Evolutionary conservation across 371 early-diverging fungal species (phyloP), one percentile per base, ranked within the genome.

Genomic region (Mucor velutinosus): DNA sequence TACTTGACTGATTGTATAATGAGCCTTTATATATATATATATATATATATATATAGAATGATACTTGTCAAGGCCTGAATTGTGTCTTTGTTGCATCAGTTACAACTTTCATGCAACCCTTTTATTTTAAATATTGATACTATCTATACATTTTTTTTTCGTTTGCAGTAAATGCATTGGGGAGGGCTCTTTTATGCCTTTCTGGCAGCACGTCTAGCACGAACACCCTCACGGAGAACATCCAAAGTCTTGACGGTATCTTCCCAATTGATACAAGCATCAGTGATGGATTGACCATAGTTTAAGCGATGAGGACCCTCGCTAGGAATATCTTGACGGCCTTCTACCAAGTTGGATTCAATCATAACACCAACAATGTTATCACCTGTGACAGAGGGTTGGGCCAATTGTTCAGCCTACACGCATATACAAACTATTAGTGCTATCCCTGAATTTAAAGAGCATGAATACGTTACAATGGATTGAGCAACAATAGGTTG

Each of bases 331-430:
- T 90, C 87, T 77, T 90, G 91, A 37, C 89, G 87, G 37, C 95
- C 93, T 79, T 92, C 94, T 0, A 85, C 86, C 57, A 94, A 68
- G 68, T 93, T 87, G 4, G 89, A 89, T 76, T 94, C 95, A 71
- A 94, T 89, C 95, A 94, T 94, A 14, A 94, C 89, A 62, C 93
- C 95, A 29, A 87, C 74, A 63, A 94, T 92, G 67, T 84, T 76
- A 63, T 84, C 85, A 30, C 86, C 86, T 17, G 88, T 83, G 30
- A 69, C 69, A 17, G 61, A 72, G 8, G 81, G 81, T 33, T 80
- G 30, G 19, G 70, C 79, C 49, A 80, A 72, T 77, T 80, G 83
- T 8, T 72, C 64, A 23, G 77, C 81, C 76, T 75, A 58, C 17
- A 30, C 15, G 2, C 14, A 62, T 2, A 17, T 17, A 10, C 1